Base-by-base conservation (phyloP, 257 asterid genomes). In the Solanum habrochaites region DNA sequence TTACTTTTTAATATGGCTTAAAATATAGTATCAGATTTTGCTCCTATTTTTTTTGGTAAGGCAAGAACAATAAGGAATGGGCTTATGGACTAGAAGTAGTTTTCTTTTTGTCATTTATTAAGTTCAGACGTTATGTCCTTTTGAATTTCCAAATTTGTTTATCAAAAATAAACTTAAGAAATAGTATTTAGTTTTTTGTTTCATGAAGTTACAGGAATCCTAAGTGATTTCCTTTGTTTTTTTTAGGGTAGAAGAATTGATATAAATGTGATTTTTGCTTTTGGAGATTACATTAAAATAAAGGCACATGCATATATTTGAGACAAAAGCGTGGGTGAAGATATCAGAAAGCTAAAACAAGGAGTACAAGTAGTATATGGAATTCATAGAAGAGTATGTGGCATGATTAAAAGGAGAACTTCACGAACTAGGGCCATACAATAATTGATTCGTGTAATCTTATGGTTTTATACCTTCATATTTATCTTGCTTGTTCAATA, bases 301-400 rank as follows among this genome's bases (percentile, higher is more conserved):
- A 98, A 95, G 85, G 99, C 96, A 87, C 99, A 97, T 89, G 97
- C 99, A 86, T 97, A 99, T 86, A 86, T 97, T 87, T 99, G 99
- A 82, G 99, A 99, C 87, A 97, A 97, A 93, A 95, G 98, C 64
- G 97, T 97, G 78, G 99, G 98, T 0, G 99, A 97, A 83, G 99
- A 97, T 91, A 95, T 97, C 52, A 91, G 99, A 83, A 97, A 95
- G 88, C 92, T 97, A 29, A 99, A 96, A 88, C 98, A 97, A 83
- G 99, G 99, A 75, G 99, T 96, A 89, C 98, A 97, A 75, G 99
- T 96, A 80, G 99, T 97, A 70, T 97, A 99, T 7, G 99, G 99
- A 83, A 95, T 98, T n/a, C 99, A 98, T 47, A 98, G 98, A 18
- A 93, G 99, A 91, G 99, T 97, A 18, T 92, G 96, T 87, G 99